phyloP scores from a whole-genome alignment of 2,329 filamentous ascomycete genomes.

The Cercospora sp. region DNA sequence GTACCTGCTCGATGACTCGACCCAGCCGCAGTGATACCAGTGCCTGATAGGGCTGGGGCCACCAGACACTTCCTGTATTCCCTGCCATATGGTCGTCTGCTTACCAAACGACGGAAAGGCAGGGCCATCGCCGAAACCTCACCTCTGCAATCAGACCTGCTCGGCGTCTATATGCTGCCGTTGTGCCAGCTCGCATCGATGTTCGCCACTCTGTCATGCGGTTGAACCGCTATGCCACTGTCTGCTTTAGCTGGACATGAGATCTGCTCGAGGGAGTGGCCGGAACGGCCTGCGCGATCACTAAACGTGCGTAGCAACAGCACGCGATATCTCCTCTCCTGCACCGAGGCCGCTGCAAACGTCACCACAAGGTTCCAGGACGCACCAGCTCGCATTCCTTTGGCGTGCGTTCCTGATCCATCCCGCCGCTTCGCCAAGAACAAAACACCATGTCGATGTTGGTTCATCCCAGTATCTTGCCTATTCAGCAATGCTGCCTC shows the following conservation, averaged over 20 bases:
- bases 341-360: not conserved
- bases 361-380: not conserved
- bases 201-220: not conserved
- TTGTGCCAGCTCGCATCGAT: not conserved
- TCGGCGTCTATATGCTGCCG: not conserved
- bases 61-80: not conserved
- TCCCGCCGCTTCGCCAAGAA: not conserved
- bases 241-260: not conserved
- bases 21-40: not conserved
- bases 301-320: not conserved
- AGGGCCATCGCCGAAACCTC: not conserved
- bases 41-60: not conserved
- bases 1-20: not conserved
- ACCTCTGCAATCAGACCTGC: not conserved
- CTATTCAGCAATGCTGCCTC: not conserved
- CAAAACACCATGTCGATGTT: not conserved
- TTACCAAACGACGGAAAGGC: not conserved
- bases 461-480: not conserved
- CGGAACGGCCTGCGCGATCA: not conserved
- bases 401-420: not conserved
- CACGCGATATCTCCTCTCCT: not conserved
- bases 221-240: not conserved
- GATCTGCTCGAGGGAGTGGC: not conserved
- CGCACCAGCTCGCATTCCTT: not conserved
- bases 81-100: not conserved